phyloP scores from a whole-genome alignment of 768 basidiomycete genomes.

The Suillus luteus region DNA sequence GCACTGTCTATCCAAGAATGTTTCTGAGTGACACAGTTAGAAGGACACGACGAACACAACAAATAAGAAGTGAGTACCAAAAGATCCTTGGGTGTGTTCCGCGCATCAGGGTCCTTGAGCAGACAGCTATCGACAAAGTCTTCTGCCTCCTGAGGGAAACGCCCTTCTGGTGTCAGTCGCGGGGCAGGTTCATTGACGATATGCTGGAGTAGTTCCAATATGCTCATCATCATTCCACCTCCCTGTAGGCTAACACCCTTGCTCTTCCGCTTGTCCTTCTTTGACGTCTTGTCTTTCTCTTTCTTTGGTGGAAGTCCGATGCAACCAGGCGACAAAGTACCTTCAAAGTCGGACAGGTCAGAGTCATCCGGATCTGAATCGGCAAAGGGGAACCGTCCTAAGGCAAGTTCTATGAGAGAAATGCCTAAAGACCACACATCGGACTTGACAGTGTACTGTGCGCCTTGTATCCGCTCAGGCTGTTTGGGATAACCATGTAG shows the following conservation, averaged over 20 bases:
- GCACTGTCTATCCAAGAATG: conserved; percentile 75
- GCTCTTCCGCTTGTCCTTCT: conserved; percentile 85
- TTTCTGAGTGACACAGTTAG: conserved; percentile 45
- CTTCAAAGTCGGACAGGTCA: conserved; percentile 76
- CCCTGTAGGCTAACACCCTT: conserved; percentile 93
- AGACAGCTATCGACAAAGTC: conserved; percentile 89
- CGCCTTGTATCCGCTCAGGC: conserved; percentile 99
- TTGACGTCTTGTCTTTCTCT: conserved; percentile 48
- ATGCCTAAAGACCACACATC: conserved; percentile 99
- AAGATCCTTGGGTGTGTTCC: conserved; percentile 88
- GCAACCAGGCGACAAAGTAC: conserved; percentile 72
- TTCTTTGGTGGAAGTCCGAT: conserved; percentile 44
- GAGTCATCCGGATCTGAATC: conserved; percentile 78
- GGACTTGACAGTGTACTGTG: conserved; percentile 97
- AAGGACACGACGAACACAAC: conserved; percentile 7
- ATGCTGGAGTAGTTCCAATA: conserved; percentile 93
- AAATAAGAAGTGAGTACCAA: conserved; percentile 50
- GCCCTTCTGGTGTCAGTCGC: conserved; percentile 71
- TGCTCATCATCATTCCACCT: conserved; percentile 97
- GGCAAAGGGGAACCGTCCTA: conserved; percentile 96
- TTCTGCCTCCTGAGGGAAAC: conserved; percentile 74
- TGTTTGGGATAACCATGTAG: conserved; percentile 36
- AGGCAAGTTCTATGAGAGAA: conserved; percentile 93
- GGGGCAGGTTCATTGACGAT: conserved; percentile 99
- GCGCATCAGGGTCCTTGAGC: conserved; percentile 81